A percentile compares a stretch with the other conserved stretches of the same genome.
These are phyloP conservation scores for Steccherinum ochraceum DNA, from an alignment of 768 basidiomycete genomes.

Conservation along the genomic window DNA sequence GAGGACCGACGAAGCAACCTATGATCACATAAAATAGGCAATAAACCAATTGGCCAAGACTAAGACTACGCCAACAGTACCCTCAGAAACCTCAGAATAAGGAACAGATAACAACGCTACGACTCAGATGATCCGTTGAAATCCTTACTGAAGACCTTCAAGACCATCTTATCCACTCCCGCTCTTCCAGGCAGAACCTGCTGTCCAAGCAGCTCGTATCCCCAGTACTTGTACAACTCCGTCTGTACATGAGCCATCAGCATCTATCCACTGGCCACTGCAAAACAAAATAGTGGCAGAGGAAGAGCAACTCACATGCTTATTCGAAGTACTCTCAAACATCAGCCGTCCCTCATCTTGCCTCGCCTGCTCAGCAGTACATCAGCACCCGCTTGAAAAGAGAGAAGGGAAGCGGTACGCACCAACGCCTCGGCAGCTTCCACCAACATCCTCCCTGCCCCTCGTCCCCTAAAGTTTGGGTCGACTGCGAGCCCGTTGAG, in stretches of 20 bases:
- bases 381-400: no score
- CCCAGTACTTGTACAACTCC: conserved; percentile 1
- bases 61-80: background rate
- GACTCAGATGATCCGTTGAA: background rate
- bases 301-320: background rate
- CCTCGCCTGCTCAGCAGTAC: background rate
- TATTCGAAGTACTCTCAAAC: background rate
- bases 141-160: conserved; percentile 1
- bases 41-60: background rate
- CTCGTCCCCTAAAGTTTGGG: background rate
- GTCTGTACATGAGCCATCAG: background rate
- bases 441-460: conserved; percentile 1
- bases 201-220: background rate
- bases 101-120: background rate
- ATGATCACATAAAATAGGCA: no score
- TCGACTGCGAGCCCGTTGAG: conserved; percentile 1
- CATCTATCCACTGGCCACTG: no score
- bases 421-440: conserved; percentile 1
- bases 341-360: background rate
- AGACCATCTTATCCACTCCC: background rate
- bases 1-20: no score
- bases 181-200: background rate
- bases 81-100: background rate
- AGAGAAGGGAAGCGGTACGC: background rate
- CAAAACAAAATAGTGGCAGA: no score